Evolutionary conservation across 2,329 filamentous ascomycete genomes (phyloP), one percentile per base, ranked within the genome.

Genomic region (Corynespora cassiicola): DNA sequence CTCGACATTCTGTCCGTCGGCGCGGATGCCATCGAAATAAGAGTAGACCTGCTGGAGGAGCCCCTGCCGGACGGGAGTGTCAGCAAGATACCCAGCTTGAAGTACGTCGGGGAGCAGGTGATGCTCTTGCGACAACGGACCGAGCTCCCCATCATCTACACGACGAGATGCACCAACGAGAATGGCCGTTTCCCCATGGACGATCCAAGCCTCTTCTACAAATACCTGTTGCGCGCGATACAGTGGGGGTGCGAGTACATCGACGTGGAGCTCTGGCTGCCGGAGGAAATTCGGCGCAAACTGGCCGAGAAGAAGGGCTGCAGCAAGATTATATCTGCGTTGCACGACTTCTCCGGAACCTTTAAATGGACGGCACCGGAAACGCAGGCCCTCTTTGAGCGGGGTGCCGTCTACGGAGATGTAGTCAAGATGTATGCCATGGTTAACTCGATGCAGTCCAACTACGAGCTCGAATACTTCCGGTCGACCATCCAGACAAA

Each of bases 391-490:
- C 78, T 92, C 4, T 95, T 91, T 54, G 74, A 81, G 42, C 79
- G 85, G 51, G 88, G 86, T 7, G 80, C 81, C 30, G 81, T 82
- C 42, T 90, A 90, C 52, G 86, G 87, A 30, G 88, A 95, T 64
- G 88, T 95, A 40, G 85, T 95, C 60, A 95, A 94, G 73, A 94
- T 95, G 87, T 94, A 94, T 57, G 84, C 86, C 20, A 85, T 91
- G 60, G 88, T 90, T 60, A 86, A 84, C 61, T 85, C 86, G 25
- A 84, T 87, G 62, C 88, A 90, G 60, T 88, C 91, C 55, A 94
- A 95, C 67, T 94, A 95, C 61, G 88, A 95, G 70, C 78, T 95
- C 21, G 90, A 95, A 66, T 91, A 91, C 67, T 95, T 95, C 70
- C 84, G 89, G 19, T 90, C 87, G 8, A 79, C 84, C 50, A 85